Evolutionary conservation across 225 moss, liverwort and hornwort species (phyloP).

Genomic region (Ulota crispa): DNA sequence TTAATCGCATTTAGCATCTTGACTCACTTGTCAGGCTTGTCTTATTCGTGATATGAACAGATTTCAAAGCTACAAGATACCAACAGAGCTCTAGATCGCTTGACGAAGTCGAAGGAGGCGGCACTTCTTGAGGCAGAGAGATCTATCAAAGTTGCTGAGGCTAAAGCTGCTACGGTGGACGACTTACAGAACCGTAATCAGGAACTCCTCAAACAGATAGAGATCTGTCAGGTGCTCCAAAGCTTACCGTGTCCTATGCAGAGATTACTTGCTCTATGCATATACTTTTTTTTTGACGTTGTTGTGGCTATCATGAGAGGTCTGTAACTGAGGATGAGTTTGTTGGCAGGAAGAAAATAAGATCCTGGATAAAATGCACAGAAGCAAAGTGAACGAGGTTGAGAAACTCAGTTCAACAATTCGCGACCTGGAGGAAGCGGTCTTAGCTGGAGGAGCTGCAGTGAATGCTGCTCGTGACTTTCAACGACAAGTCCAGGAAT

Average conservation of each 20-base stretch:
- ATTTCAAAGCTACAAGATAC: conserved; percentile 59
- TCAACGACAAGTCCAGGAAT: conserved; percentile 68
- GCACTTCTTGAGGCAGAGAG: conserved; percentile 63
- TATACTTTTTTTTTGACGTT: not conserved
- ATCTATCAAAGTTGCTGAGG: conserved; percentile 54
- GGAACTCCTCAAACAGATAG: conserved; percentile 65
- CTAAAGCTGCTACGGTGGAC: conserved; percentile 63
- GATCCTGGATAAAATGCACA: conserved; percentile 71
- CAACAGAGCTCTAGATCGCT: conserved; percentile 60
- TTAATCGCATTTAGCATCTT: not conserved
- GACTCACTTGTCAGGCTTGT: conserved; percentile 9
- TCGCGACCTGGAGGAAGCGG: conserved; percentile 61
- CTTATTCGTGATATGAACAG: conserved; percentile 22
- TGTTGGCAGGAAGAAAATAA: conserved; percentile 71
- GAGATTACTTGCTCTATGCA: not conserved
- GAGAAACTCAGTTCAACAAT: conserved; percentile 62
- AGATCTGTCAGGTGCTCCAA: conserved; percentile 52
- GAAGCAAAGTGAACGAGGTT: conserved; percentile 65
- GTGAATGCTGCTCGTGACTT: conserved; percentile 70
- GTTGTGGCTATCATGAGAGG: not conserved
- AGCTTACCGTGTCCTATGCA: not conserved
- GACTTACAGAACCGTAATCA: conserved; percentile 66
- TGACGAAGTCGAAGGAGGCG: conserved; percentile 65
- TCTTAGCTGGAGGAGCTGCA: conserved; percentile 66
- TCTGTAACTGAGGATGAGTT: conserved; percentile 31